phyloP scores from a whole-genome alignment of 345 rosid species.

The Odontarrhena argentea region DNA sequence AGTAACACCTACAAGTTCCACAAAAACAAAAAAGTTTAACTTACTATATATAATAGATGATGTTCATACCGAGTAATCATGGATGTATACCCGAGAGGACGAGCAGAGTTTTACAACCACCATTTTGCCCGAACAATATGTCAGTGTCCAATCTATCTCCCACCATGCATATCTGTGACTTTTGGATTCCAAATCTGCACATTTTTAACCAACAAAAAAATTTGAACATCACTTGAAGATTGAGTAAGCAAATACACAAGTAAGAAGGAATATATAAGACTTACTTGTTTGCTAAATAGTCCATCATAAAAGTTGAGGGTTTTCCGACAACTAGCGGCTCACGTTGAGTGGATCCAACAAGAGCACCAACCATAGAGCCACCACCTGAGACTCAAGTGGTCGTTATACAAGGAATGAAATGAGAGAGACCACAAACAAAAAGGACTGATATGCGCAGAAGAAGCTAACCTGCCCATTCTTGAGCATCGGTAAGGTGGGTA shows the following conservation, averaged over 20 bases:
- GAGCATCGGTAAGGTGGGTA: conserved; percentile 90
- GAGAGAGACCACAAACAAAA: not conserved
- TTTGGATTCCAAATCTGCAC: conserved; percentile 75
- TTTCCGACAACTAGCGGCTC: conserved; percentile 94
- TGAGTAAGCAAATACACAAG: not conserved
- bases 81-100: conserved; percentile 76
- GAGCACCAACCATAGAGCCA: conserved; percentile 96
- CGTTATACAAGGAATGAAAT: not conserved
- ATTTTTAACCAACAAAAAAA: not conserved
- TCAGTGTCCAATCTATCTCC: conserved; percentile 97
- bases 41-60: not conserved
- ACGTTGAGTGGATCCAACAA: conserved; percentile 75
- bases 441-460: conserved; percentile 1
- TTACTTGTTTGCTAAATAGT: conserved; percentile 84
- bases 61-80: conserved; percentile 2
- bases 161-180: conserved; percentile 97
- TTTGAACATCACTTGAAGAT: conserved; percentile 5
- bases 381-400: conserved; percentile 59
- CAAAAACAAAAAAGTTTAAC: not conserved
- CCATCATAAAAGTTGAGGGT: conserved; percentile 99
- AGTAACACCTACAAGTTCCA: conserved; percentile 64
- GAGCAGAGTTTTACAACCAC: conserved; percentile 93
- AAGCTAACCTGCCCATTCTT: conserved; percentile 91
- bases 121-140: conserved; percentile 85
- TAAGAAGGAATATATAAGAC: conserved; percentile 14